phyloP scores from a whole-genome alignment of 73 alveolate genomes.

The Uronychia binucleata region DNA sequence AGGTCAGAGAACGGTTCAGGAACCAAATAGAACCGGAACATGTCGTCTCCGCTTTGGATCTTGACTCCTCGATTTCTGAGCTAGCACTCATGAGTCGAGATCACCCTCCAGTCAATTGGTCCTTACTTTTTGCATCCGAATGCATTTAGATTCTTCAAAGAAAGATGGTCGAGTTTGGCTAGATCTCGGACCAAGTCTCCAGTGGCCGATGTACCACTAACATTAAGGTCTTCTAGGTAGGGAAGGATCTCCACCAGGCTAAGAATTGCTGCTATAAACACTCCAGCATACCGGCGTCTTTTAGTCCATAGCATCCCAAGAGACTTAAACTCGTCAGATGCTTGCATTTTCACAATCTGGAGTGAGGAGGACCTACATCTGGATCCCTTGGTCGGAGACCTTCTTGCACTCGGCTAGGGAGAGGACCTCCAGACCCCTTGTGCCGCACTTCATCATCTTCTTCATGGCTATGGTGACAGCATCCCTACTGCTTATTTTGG shows the following conservation, averaged over 20 bases:
- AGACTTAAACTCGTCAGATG: conserved; percentile 33
- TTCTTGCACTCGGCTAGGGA: conserved; percentile 67
- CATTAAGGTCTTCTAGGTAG: neutral
- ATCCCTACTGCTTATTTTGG: neutral
- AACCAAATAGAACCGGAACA: conserved; percentile 62
- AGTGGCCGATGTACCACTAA: neutral
- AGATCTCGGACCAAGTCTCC: neutral
- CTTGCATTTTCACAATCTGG: conserved; percentile 24
- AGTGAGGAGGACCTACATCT: conserved; percentile 5
- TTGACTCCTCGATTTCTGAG: neutral
- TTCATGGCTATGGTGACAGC: neutral
- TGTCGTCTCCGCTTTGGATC: conserved; percentile 17
- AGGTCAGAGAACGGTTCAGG: conserved; percentile 54
- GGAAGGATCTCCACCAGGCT: neutral
- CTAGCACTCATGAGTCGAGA: neutral
- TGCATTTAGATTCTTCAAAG: neutral
- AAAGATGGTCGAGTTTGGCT: neutral
- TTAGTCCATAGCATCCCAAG: conserved; percentile 60
- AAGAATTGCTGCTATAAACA: neutral
- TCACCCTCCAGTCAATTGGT: neutral
- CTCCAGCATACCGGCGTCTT: conserved; percentile 43
- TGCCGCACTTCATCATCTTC: conserved; percentile 24
- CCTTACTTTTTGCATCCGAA: neutral
- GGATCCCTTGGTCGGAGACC: conserved; percentile 47
- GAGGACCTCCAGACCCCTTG: conserved; percentile 52